phyloP scores from a whole-genome alignment of 257 asterid species.

The Thymus quinquecostatus region DNA sequence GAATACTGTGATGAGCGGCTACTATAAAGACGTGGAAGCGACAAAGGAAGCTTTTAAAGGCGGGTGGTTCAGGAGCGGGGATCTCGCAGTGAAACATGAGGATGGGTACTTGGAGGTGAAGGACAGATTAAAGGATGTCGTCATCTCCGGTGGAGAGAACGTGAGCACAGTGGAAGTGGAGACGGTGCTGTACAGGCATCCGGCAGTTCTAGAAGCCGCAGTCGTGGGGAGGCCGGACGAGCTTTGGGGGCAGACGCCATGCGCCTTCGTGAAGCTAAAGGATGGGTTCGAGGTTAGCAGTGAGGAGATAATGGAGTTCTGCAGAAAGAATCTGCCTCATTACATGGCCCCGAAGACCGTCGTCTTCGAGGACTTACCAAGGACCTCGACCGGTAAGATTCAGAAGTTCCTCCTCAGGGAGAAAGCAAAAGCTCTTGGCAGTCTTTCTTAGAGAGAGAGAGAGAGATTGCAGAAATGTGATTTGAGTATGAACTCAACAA shows the following conservation, averaged over 20 bases:
- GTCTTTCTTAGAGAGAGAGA: constrained; percentile 33
- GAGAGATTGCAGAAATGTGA: not conserved
- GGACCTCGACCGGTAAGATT: constrained; percentile 59
- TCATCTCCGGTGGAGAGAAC: constrained; percentile 61
- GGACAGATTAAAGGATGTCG: constrained; percentile 52
- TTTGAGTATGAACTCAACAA: not conserved
- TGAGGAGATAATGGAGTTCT: constrained; percentile 43
- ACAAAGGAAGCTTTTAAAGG: constrained; percentile 52
- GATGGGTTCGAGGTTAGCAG: constrained; percentile 43
- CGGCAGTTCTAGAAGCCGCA: constrained; percentile 54
- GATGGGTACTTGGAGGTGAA: constrained; percentile 53
- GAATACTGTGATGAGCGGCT: constrained; percentile 61
- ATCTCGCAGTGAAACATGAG: constrained; percentile 53
- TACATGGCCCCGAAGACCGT: constrained; percentile 64
- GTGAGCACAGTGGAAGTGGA: constrained; percentile 53
- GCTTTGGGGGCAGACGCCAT: constrained; percentile 63
- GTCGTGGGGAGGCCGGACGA: constrained; percentile 60
- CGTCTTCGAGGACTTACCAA: constrained; percentile 50
- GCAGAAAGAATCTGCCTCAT: constrained; percentile 51
- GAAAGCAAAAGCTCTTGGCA: constrained; percentile 53
- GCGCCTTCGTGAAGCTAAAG: constrained; percentile 58
- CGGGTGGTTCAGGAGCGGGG: constrained; percentile 62
- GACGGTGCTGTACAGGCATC: constrained; percentile 47
- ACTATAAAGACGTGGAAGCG: constrained; percentile 49
- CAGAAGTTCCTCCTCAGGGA: constrained; percentile 60